phyloP scores from a whole-genome alignment of 169 alveolate genomes.

The Plasmodium knowlesi region DNA sequence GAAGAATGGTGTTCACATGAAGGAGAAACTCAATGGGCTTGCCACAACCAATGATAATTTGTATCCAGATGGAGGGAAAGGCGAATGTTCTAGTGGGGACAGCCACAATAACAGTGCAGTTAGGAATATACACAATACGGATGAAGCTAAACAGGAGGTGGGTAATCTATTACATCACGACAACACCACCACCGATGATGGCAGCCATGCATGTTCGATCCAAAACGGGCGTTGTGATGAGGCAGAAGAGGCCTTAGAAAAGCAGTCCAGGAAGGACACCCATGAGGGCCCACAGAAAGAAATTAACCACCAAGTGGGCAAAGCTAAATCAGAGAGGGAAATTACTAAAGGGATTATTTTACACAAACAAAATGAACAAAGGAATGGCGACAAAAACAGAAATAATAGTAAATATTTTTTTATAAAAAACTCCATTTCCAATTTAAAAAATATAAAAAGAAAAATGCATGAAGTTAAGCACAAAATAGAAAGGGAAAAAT shows the following conservation, averaged over 20 bases:
- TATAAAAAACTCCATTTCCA: constrained; percentile 57
- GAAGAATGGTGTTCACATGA: neutral
- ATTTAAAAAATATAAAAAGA: constrained; percentile 45
- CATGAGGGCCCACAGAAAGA: neutral
- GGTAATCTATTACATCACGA: neutral
- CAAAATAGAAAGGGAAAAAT: neutral
- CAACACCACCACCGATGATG: constrained; percentile 4
- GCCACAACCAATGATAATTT: neutral
- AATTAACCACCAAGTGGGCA: neutral
- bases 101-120: neutral
- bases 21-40: neutral
- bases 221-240: neutral
- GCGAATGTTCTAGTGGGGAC: neutral
- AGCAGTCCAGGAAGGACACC: neutral
- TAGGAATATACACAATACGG: neutral
- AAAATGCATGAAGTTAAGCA: neutral
- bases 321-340: neutral
- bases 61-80: neutral
- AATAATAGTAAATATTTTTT: constrained; percentile 48
- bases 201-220: neutral
- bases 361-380: neutral
- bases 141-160: neutral
- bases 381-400: neutral
- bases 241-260: neutral
- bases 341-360: neutral